Conservation (phyloP, 768 basidiomycete genomes). For the Lentinula boryana region DNA sequence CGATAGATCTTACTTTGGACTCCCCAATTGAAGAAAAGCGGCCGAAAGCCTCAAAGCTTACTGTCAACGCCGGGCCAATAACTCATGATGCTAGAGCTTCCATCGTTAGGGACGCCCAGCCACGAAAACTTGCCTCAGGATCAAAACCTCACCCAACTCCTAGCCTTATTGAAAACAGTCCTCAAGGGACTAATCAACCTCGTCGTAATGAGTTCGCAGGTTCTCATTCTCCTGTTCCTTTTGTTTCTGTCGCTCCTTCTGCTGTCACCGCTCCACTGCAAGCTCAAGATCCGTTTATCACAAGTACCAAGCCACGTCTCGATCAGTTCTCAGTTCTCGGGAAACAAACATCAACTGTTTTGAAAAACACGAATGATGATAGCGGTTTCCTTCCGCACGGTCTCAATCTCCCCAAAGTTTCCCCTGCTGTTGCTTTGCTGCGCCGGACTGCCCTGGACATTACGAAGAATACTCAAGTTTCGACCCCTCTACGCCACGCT, state of each 20-base stretch:
- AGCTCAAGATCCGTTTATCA: background rate
- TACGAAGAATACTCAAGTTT: background rate
- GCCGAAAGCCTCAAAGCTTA: background rate
- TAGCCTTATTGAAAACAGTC: background rate
- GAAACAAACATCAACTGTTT: background rate
- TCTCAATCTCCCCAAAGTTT: background rate
- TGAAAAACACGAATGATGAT: background rate
- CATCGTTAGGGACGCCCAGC: background rate
- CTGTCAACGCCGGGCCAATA: background rate
- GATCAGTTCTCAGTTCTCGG: background rate
- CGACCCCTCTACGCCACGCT: background rate
- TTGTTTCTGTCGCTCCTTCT: background rate
- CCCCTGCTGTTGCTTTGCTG: background rate
- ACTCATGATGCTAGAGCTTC: background rate
- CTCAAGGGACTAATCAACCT: background rate
- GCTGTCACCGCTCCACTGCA: background rate
- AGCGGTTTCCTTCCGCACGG: too few relatives aligned
- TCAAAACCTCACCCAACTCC: background rate
- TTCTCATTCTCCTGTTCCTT: background rate
- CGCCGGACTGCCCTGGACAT: background rate
- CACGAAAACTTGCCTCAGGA: background rate
- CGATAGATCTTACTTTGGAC: background rate
- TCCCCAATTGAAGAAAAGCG: background rate
- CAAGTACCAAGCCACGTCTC: background rate
- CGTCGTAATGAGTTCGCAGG: background rate